These are phyloP conservation scores for Leccinum barrowsii DNA, from an alignment of 768 basidiomycete genomes.

Conservation along the genomic window DNA sequence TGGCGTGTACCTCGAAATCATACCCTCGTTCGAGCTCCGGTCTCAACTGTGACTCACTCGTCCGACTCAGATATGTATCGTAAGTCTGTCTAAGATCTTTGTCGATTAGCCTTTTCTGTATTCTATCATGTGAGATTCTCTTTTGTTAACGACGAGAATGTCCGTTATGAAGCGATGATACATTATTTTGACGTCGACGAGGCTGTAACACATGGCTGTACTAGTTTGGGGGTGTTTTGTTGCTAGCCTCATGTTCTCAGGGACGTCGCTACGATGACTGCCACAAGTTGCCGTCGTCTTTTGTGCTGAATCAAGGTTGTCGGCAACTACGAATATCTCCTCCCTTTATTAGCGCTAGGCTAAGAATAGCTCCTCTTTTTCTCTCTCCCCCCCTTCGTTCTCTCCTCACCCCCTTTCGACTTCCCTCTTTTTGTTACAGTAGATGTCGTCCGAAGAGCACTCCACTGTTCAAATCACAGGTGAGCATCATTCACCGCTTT, in stretches of 20 bases:
- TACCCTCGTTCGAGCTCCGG: too few relatives aligned
- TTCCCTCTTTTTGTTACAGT: not conserved
- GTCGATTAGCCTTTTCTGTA: too few relatives aligned
- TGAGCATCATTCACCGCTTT: not conserved
- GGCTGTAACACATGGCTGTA: not conserved
- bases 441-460: constrained; percentile 21
- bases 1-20: too few relatives aligned
- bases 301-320: not conserved
- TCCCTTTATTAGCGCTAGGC: not conserved
- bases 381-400: not conserved
- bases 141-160: too few relatives aligned
- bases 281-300: not conserved
- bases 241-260: not conserved
- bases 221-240: not conserved
- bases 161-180: too few relatives aligned
- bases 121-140: too few relatives aligned
- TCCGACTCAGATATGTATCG: too few relatives aligned
- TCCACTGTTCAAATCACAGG: constrained; percentile 27
- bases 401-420: not conserved
- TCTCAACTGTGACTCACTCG: too few relatives aligned
- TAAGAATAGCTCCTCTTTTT: not conserved
- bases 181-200: too few relatives aligned
- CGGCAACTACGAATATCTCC: not conserved
- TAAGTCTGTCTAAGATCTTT: too few relatives aligned
- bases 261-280: constrained; percentile 4